Evolutionary conservation across 352 stramenopile genomes (phyloP).

Genomic region (Globisporangium splendens): DNA sequence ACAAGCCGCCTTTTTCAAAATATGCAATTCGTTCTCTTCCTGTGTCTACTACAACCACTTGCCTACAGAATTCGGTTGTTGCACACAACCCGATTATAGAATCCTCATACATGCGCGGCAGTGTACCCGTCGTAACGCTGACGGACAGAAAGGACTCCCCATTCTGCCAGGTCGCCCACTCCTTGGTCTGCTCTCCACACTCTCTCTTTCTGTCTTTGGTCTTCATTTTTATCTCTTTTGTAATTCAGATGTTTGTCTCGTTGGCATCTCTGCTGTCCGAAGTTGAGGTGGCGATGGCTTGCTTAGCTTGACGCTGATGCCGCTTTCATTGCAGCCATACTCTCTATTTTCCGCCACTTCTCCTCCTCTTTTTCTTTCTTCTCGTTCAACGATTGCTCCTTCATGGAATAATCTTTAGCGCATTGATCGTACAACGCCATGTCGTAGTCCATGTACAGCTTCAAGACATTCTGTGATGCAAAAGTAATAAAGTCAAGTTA

Average conservation of each 20-base stretch:
- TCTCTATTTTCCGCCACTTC: constrained; percentile 93
- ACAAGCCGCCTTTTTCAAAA: constrained; percentile 10
- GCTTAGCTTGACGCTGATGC: constrained; percentile 28
- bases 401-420: constrained; percentile 80
- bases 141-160: constrained; percentile 6
- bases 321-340: constrained; percentile 77
- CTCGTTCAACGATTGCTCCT: constrained; percentile 65
- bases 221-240: constrained; percentile 4
- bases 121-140: constrained; percentile 14
- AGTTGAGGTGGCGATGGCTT: constrained; percentile 13
- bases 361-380: constrained; percentile 80
- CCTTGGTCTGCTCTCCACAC: constrained; percentile 2
- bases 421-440: constrained; percentile 92
- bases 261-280: constrained; percentile 6
- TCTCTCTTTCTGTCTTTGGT: constrained; percentile 1
- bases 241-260: background rate
- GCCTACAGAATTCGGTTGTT: background rate
- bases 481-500: constrained; percentile 5
- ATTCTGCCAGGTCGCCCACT: background rate
- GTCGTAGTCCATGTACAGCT: constrained; percentile 94
- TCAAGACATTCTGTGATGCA: constrained; percentile 70
- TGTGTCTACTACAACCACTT: constrained; percentile 5
- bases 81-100: constrained; percentile 7
- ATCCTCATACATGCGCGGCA: constrained; percentile 13
- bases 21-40: constrained; percentile 12